Conservation (phyloP, 352 stramenopile genomes). For the Phytophthora colocasiae region DNA sequence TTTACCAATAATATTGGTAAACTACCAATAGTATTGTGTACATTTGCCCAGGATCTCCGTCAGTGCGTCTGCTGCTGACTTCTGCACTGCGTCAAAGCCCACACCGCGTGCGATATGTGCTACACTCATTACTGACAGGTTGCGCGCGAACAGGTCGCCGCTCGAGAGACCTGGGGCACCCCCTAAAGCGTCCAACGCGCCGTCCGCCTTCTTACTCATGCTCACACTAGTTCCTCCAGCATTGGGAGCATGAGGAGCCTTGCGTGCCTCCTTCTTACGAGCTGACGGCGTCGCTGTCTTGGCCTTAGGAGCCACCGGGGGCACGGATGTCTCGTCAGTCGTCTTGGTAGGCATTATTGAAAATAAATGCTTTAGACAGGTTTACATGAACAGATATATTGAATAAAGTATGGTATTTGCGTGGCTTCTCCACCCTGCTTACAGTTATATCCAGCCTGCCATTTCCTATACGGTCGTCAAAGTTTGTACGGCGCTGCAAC, state of each 20-base stretch:
- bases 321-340: background rate
- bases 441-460: too few relatives aligned
- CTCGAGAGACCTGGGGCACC: conserved; percentile 35
- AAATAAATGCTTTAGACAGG: background rate
- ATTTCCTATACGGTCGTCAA: too few relatives aligned
- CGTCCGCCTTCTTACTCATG: conserved; percentile 52
- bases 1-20: conserved; percentile 17
- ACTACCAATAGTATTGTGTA: conserved; percentile 26
- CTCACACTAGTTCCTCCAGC: conserved; percentile 49
- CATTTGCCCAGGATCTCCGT: conserved; percentile 64
- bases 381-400: too few relatives aligned
- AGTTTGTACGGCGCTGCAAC: too few relatives aligned
- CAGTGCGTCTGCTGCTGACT: conserved; percentile 55
- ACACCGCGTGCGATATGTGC: conserved; percentile 56
- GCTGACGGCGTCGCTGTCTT: conserved; percentile 1
- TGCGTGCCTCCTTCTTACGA: conserved; percentile 38
- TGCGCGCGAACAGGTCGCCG: conserved; percentile 55
- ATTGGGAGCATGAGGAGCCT: conserved; percentile 8
- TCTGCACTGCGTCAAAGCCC: conserved; percentile 64
- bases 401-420: too few relatives aligned
- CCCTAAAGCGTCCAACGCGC: conserved; percentile 21
- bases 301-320: conserved; percentile 8
- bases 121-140: conserved; percentile 58
- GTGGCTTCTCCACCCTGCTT: too few relatives aligned
- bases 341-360: conserved; percentile 16